Evolutionary conservation across 441 rosid genomes (phyloP).

Genomic region (Kokia cookei): DNA sequence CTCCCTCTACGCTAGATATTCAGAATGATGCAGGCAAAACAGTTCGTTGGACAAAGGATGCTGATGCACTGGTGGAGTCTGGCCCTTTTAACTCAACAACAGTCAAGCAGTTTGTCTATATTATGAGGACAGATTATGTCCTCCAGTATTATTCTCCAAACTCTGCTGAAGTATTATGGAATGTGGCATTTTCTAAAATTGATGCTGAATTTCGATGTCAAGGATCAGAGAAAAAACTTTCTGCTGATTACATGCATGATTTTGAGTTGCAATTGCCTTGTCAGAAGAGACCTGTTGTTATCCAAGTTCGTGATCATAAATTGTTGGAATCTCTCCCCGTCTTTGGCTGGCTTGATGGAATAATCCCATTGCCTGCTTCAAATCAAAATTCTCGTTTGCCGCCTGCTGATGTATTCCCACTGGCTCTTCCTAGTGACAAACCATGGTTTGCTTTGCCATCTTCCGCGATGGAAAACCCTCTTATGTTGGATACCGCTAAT

Average conservation of each 20-base stretch:
- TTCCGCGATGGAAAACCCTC: constrained; percentile 27
- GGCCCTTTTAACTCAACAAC: constrained; percentile 22
- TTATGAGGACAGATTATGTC: constrained; percentile 69
- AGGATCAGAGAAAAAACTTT: constrained; percentile 25
- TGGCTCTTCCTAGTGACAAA: constrained; percentile 40
- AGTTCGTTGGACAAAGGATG: constrained; percentile 33
- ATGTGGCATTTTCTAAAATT: constrained; percentile 67
- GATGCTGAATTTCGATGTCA: constrained; percentile 71
- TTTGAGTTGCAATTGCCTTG: constrained; percentile 41
- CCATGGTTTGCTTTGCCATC: constrained; percentile 44
- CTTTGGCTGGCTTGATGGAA: constrained; percentile 29
- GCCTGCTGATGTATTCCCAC: constrained; percentile 25
- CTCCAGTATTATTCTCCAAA: constrained; percentile 57
- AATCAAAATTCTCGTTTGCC: constrained; percentile 24
- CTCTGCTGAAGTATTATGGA: constrained; percentile 68
- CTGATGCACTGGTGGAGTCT: constrained; percentile 37
- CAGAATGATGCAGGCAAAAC: constrained; percentile 29
- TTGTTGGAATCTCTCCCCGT: constrained; percentile 29
- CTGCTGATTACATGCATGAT: constrained; percentile 19
- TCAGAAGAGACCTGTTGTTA: constrained; percentile 42
- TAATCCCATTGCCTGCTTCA: constrained; percentile 33
- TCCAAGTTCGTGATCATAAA: constrained; percentile 45
- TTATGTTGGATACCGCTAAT: constrained; percentile 14
- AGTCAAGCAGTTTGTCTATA: constrained; percentile 39
- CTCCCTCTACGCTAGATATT: constrained; percentile 20